Evolutionary conservation across 2,329 filamentous ascomycete species (phyloP), one percentile per base, ranked within the genome.

Genomic region (Neopestalotiopsis sp.): DNA sequence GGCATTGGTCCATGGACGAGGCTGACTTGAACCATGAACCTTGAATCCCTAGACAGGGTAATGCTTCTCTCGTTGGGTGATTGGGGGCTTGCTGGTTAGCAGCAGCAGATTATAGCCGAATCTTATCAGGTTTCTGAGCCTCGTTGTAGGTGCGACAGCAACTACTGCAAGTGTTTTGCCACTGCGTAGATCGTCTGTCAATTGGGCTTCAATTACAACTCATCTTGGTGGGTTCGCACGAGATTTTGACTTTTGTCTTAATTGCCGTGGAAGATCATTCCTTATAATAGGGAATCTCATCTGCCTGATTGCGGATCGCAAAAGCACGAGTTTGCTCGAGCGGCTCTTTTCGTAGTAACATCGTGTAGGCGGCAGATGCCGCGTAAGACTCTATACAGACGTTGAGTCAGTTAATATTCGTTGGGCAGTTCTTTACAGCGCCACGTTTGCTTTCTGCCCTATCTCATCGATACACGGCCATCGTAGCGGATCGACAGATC

Each of bases 11-110:
- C 34, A 17, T 34, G 66, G 62, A 59, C 56, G 66, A 69, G 68
- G 68, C 68, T 69, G 66, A 67, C 34, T 17, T 24, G 40, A 34
- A 38, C 34, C 40, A 49, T 38, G n/a, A 56, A 38, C 28, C 67
- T 42, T 42, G 38, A 40, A 45, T 65, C 66, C 10, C 34, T 17
- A 30, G 65, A 62, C 66, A 67, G 49, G 68, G 68, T n/a, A 65
- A 58, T 49, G 68, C 68, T 61, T n/a, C 60, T 61, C 63, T 67
- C 52, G 68, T 69, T 69, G 68, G 68, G 68, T 69, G 65, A 65
- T 61, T 52, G 14, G n/a, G 17, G 20, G 42, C 42, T n/a, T 14
- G n/a, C 45, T 10, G 45, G 4, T 52, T 4, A 9, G 6, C 66
- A 62, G 68, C 68, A 69, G 60, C 58, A 58, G 59, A 40, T 30